Base-by-base conservation (phyloP, 2,329 filamentous ascomycete genomes). In the Aspergillus aculeatinus region DNA sequence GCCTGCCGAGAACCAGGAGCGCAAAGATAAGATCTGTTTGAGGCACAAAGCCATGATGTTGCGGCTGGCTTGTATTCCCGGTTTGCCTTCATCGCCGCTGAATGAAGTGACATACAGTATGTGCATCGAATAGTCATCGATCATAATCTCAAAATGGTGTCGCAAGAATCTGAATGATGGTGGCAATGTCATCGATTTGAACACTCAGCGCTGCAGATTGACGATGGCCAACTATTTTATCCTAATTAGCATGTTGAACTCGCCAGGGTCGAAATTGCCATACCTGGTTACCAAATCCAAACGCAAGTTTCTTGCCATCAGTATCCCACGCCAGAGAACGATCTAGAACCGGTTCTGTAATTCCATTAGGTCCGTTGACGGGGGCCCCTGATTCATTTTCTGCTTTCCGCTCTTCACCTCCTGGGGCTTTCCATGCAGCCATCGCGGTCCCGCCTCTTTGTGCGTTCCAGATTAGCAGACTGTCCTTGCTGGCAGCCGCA, bases 231-330 rank as follows among this genome's bases (percentile, higher is more conserved):
- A 65, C 75, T 77, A 50, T 48, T 44, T 19, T 10, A 31, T 12
- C 14, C 33, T 27, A 7, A 31, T 63, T 27, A 67, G 63, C 47
- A 55, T 35, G 6, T 25, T 47, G 50, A 21, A 12, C 10, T 14
- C 49, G 33, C 42, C 60, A 57, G 61, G 44, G 54, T 48, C 44
- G 25, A 21, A 27, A 47, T 59, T 19, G 53, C 67, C 73, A 47
- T 73, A 83, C 81, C 77, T 82, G 78, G 63, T 76, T 78, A 31
- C 77, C 78, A 59, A 81, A 76, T 27, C 79, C 80, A 66, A 82
- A 81, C 2, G 79, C 80, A 59, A 85, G 73, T 65, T 78, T 82
- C 66, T 81, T 81, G n/a, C 82, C 81, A 68, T 84, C 80, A 12
- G 74, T 75, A 68, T 83, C 82, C 83, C 83, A 85, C 31, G 76